A percentile compares a stretch with the other conserved stretches of the same genome.
Evolutionary conservation across 1,284 basidiomycete genomes (phyloP).

Genomic region (Lignosus rhinocerotis): DNA sequence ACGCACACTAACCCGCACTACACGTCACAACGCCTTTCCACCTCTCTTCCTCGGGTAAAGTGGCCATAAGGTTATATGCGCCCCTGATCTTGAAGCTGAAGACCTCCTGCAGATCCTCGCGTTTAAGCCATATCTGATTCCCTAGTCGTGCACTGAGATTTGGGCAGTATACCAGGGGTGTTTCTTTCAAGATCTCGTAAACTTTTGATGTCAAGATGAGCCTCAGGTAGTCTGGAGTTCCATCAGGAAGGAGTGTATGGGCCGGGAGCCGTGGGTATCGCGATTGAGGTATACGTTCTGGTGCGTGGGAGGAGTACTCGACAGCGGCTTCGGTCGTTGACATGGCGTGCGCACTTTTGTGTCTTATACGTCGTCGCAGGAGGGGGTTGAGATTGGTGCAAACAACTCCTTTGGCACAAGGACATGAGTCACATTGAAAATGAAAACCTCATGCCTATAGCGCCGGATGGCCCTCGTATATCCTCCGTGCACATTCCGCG

Average conservation of each 20-base stretch:
- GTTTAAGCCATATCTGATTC: conserved; percentile 93
- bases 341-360: conserved; percentile 9
- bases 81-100: conserved; percentile 99
- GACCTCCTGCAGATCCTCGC: conserved; percentile 94
- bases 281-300: conserved; percentile 47
- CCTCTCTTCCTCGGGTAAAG: conserved; percentile 83
- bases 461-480: conserved; percentile 7
- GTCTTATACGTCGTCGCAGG: not conserved
- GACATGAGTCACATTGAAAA: conserved; percentile 4
- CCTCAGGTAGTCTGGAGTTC: conserved; percentile 90
- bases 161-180: conserved; percentile 85
- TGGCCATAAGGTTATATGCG: conserved; percentile 99
- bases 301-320: conserved; percentile 69
- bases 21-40: conserved; percentile 99
- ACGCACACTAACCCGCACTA: conserved; percentile 88
- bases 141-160: conserved; percentile 88
- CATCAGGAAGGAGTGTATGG: conserved; percentile 66
- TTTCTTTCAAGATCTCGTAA: conserved; percentile 92
- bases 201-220: conserved; percentile 94
- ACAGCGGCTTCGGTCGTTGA: conserved; percentile 44
- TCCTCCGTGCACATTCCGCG: not conserved
- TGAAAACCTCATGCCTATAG: conserved; percentile 12
- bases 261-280: conserved; percentile 66
- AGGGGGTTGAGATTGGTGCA: not conserved
- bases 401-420: not conserved